phyloP scores from a whole-genome alignment of 2,329 filamentous ascomycete species.

The Calonectria henricotiae region DNA sequence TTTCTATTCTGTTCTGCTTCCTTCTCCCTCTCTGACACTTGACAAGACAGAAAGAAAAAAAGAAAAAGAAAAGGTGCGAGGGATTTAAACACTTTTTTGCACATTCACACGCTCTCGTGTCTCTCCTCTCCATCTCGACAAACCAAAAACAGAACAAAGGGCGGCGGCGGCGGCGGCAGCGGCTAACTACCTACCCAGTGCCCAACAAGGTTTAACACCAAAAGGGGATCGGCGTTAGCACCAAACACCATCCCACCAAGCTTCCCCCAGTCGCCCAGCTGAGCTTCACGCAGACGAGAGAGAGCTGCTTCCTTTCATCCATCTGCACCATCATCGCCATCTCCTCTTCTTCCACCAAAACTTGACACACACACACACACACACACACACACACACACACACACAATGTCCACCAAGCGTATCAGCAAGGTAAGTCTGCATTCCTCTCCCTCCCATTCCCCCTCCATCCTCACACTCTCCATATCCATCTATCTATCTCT shows the following conservation, averaged over 20 bases:
- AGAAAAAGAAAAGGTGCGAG: no score
- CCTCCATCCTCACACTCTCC: conserved; percentile 4
- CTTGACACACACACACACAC: not conserved
- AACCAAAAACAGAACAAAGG: not conserved
- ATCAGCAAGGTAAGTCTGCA: conserved; percentile 60
- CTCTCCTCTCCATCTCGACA: not conserved
- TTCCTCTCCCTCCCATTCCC: conserved; percentile 8
- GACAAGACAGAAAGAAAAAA: no score
- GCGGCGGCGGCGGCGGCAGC: not conserved
- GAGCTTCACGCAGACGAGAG: not conserved
- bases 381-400: conserved; percentile 33
- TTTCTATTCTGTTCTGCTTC: no score
- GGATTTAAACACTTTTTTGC: no score
- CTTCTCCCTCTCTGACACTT: no score
- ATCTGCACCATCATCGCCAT: not conserved
- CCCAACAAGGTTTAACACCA: conserved; percentile 17
- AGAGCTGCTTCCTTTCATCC: conserved; percentile 3
- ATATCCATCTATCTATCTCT: not conserved
- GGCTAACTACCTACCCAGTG: no score
- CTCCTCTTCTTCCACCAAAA: no score
- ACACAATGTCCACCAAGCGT: conserved; percentile 63
- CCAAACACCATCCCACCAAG: conserved; percentile 19
- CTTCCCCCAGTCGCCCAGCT: conserved; percentile 4
- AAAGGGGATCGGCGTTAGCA: conserved; percentile 18
- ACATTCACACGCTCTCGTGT: no score